Evolutionary conservation across 345 rosid species (phyloP).

Genomic region (Eucalyptus caleyi): DNA sequence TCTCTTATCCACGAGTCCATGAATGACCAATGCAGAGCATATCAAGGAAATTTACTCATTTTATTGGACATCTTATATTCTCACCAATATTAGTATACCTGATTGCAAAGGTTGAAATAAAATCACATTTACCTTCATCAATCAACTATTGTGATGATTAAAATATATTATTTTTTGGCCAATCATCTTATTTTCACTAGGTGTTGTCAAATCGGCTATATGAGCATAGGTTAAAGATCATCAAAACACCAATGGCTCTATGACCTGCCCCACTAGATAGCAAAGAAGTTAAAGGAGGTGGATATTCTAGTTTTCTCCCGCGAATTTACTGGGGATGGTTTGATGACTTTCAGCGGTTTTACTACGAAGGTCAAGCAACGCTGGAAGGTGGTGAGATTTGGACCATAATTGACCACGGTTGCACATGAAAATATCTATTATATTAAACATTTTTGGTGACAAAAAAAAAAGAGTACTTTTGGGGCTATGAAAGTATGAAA

Average conservation of each 20-base stretch:
- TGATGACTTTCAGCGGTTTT: background rate
- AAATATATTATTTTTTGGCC: background rate
- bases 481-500: background rate
- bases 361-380: background rate
- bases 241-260: background rate
- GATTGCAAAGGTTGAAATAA: background rate
- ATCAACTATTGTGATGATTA: background rate
- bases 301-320: background rate
- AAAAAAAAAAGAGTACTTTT: background rate
- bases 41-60: background rate
- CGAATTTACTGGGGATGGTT: background rate
- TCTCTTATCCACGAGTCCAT: background rate
- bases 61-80: background rate
- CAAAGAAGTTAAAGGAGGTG: background rate
- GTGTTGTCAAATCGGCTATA: background rate
- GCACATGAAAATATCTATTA: background rate
- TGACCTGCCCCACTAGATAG: background rate
- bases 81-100: fast-evolving
- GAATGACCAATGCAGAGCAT: fast-evolving
- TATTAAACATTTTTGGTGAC: background rate
- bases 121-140: background rate
- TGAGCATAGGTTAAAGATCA: background rate
- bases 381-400: background rate
- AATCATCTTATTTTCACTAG: background rate
- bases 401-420: background rate